phyloP scores from a whole-genome alignment of 306 rosid species.

The Notholithocarpus densiflorus region DNA sequence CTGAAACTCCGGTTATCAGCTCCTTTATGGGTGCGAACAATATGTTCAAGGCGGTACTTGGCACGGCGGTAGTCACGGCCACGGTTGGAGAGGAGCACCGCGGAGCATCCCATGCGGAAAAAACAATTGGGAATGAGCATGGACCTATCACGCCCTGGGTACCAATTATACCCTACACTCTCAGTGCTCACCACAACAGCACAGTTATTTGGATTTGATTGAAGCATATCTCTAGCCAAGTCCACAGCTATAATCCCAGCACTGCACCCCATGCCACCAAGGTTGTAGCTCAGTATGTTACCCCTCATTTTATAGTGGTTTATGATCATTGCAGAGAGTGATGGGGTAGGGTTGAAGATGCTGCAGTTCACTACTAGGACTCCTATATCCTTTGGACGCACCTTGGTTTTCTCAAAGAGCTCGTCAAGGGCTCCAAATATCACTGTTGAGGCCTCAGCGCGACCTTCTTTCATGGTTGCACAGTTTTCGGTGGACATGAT shows the following conservation, averaged over 20 bases:
- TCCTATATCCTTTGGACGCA: slow-evolving; percentile 83
- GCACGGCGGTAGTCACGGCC: slow-evolving; percentile 72
- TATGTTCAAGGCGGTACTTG: slow-evolving; percentile 85
- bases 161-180: slow-evolving; percentile 88
- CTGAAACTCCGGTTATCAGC: slow-evolving; percentile 96
- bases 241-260: slow-evolving; percentile 87
- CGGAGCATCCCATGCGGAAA: slow-evolving; percentile 98
- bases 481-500: slow-evolving; percentile 46
- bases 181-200: slow-evolving; percentile 95
- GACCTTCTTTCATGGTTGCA: slow-evolving; percentile 91
- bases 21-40: slow-evolving; percentile 93
- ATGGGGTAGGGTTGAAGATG: slow-evolving; percentile 95
- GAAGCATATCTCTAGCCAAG: slow-evolving; percentile 80
- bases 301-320: slow-evolving; percentile 99
- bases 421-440: slow-evolving; percentile 96
- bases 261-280: slow-evolving; percentile 98
- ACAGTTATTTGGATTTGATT: slow-evolving; percentile 73
- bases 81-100: slow-evolving; percentile 81
- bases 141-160: slow-evolving; percentile 75
- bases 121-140: slow-evolving; percentile 89
- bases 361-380: slow-evolving; percentile 88
- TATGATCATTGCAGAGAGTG: slow-evolving; percentile 91
- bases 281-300: slow-evolving; percentile 81
- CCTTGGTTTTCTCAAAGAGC: slow-evolving; percentile 72
- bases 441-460: slow-evolving; percentile 76